phyloP scores from a whole-genome alignment of 2,329 filamentous ascomycete species.

The Neofusicoccum laricinum region DNA sequence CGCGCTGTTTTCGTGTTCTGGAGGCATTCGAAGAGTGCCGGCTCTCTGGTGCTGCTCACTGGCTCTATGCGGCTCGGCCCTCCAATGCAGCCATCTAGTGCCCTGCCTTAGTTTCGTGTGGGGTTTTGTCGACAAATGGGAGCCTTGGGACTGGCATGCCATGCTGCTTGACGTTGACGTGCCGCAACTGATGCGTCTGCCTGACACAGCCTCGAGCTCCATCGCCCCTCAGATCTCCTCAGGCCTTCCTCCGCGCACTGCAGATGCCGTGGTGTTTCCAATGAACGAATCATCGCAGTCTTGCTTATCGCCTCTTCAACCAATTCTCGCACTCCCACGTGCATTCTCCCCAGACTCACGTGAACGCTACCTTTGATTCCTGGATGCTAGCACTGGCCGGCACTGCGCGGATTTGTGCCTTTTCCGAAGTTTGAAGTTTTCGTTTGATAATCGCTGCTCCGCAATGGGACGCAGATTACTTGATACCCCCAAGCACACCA shows the following conservation, averaged over 20 bases:
- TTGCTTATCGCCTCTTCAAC: too few species aligned
- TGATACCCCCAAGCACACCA: not conserved
- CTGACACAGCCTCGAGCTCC: not conserved
- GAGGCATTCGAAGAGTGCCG: not conserved
- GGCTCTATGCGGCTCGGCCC: not conserved
- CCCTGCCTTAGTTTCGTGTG: not conserved
- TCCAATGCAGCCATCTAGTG: not conserved
- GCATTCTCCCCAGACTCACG: too few species aligned
- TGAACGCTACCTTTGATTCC: too few species aligned
- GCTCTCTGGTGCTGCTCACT: not conserved
- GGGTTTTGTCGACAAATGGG: not conserved
- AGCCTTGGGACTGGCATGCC: not conserved
- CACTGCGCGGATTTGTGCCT: not conserved
- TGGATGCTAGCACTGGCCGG: not conserved
- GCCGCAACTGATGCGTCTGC: not conserved
- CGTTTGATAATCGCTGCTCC: not conserved
- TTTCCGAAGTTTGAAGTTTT: not conserved
- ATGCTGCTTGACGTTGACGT: not conserved
- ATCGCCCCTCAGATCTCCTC: not conserved
- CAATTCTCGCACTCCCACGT: too few species aligned
- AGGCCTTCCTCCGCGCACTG: not conserved
- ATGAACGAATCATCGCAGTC: too few species aligned
- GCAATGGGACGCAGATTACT: not conserved
- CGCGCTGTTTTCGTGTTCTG: conserved; percentile 4
- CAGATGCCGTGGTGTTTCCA: not conserved